Base-by-base conservation (phyloP, 2,329 filamentous ascomycete genomes). In the Epichloe sylvatica region DNA sequence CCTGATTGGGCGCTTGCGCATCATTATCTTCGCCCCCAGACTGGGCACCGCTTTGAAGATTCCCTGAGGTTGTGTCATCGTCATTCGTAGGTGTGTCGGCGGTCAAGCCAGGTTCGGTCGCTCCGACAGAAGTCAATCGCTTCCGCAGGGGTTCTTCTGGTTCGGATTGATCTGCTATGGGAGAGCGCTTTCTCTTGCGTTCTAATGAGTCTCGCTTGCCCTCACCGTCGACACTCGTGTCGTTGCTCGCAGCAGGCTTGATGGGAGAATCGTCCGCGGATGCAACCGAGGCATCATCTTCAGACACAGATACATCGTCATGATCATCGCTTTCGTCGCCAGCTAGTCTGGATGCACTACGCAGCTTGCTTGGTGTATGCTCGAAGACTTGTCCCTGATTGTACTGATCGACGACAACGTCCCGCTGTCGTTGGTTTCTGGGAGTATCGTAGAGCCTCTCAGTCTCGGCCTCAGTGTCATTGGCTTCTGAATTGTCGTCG, bases 371-470 rank as follows among this genome's bases (percentile, higher is more conserved):
- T 3, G 86, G 85, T 49, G 82, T 88, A 56, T 77, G 78, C 58
- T 84, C 80, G 55, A 79, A 78, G 49, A 68, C 64, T 41, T 72
- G 70, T 49, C 69, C 75, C 52, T 74, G 72, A 49, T 74, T 73
- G 61, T 74, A 77, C 54, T 72, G 70, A 57, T 72, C 72, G 49
- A 83, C 65, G 41, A 81, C 72, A 9, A 84, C 77, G 58, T 83
- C 77, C 58, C 76, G 74, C 58, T 78, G 75, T 56, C 80, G 74
- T 60, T 75, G 68, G 60, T 75, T 85, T 54, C 80, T 79, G 17
- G 90, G 89, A n/a, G 88, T 94, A 61, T 86, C 82, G 62, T 92
- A 92, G 52, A 98, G 76, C 52, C 92, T 83, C 68, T 96, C 90
- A 2, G 91, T 97, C 68, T 96, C 91, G 35, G 91, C 91, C 67